Conservation (phyloP, 2,329 filamentous ascomycete genomes). For the Boeremia exigua region DNA sequence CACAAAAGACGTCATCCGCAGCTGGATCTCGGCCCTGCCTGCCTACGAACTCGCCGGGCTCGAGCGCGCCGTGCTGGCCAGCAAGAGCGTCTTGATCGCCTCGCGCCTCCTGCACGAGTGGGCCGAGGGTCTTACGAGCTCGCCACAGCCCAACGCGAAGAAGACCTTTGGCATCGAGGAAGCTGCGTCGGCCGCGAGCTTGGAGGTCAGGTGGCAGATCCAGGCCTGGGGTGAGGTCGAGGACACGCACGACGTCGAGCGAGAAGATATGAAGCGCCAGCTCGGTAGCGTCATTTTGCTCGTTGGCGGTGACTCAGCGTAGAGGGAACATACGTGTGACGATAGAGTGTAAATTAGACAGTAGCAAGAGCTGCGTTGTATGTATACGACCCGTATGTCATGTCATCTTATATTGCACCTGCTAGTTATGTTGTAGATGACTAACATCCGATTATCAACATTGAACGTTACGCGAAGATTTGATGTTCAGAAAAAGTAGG, state of each 20-base stretch:
- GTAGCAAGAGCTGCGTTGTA: constrained; percentile 1
- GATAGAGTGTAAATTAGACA: constrained; percentile 10
- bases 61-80: constrained; percentile 81
- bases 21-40: constrained; percentile 76
- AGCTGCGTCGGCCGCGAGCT: constrained; percentile 75
- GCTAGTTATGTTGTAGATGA: no score
- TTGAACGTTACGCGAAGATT: no score
- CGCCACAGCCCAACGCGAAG: constrained; percentile 50
- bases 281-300: constrained; percentile 85
- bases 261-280: constrained; percentile 86
- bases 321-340: background rate
- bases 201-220: constrained; percentile 92
- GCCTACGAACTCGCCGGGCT: constrained; percentile 85
- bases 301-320: constrained; percentile 57
- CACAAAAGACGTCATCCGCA: constrained; percentile 77
- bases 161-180: constrained; percentile 78
- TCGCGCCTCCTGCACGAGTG: constrained; percentile 83
- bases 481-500: no score
- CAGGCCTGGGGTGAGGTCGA: constrained; percentile 95
- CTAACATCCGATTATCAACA: no score
- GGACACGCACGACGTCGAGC: constrained; percentile 95
- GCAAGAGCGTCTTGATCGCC: constrained; percentile 83
- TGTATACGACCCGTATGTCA: background rate
- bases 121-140: constrained; percentile 73
- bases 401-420: no score